These are phyloP conservation scores for Pontederia crassipes DNA, from an alignment of 176 grass and related monocot species.

Conservation along the genomic window DNA sequence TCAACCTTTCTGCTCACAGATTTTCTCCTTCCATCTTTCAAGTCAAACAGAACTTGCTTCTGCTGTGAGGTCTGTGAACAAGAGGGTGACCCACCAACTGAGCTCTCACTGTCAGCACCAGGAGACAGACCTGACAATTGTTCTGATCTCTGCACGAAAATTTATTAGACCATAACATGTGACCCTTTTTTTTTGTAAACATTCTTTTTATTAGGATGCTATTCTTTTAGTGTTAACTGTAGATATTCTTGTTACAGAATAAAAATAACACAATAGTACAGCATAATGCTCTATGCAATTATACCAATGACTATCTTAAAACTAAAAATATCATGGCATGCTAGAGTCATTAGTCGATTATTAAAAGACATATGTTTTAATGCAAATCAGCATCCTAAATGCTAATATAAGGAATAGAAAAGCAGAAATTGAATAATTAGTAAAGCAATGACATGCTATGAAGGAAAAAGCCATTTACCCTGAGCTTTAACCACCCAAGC, in stretches of 20 bases:
- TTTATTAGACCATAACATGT: background rate
- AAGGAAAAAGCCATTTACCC: slow-evolving; percentile 33
- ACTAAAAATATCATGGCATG: no score
- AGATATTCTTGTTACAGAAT: no score
- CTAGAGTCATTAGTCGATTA: background rate
- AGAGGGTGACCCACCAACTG: slow-evolving; percentile 62
- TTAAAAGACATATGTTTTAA: background rate
- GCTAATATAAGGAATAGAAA: background rate
- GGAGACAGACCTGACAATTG: slow-evolving; percentile 51
- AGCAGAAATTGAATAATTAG: background rate
- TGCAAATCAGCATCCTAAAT: no score
- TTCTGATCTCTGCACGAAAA: slow-evolving; percentile 58
- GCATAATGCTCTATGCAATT: no score
- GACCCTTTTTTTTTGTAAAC: no score
- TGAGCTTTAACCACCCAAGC: slow-evolving; percentile 96
- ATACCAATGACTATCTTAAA: no score
- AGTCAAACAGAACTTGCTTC: slow-evolving; percentile 55
- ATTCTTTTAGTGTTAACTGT: no score
- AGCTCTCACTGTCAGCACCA: slow-evolving; percentile 53
- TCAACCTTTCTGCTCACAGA: slow-evolving; percentile 75
- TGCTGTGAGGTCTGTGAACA: slow-evolving; percentile 57
- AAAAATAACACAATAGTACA: no score
- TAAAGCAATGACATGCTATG: background rate
- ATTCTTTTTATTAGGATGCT: no score
- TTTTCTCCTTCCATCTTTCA: slow-evolving; percentile 85